These are phyloP conservation scores for Colletotrichum ledebouriae DNA, from an alignment of 2,329 filamentous ascomycete species.

Conservation along the genomic window DNA sequence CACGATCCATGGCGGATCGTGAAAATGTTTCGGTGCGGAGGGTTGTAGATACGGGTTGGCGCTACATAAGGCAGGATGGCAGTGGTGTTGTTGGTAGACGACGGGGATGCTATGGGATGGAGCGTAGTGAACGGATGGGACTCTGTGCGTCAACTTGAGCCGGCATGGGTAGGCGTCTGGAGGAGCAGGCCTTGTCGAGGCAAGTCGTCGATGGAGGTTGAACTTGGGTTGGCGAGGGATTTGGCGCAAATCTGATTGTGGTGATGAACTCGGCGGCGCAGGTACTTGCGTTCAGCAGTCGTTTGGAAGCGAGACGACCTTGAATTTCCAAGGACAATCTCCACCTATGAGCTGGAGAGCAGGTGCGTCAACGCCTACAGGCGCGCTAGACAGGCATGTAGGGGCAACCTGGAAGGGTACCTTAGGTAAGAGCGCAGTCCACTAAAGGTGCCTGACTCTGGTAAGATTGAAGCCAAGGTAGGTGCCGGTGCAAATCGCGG, in stretches of 20 bases:
- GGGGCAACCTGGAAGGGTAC: neutral
- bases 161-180: slow-evolving; percentile 54
- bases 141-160: slow-evolving; percentile 53
- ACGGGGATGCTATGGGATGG: slow-evolving; percentile 56
- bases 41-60: slow-evolving; percentile 47
- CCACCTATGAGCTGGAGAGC: neutral
- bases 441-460: no score
- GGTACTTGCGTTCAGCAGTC: slow-evolving; percentile 22
- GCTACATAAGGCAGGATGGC: slow-evolving; percentile 61
- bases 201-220: slow-evolving; percentile 2
- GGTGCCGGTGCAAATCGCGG: neutral
- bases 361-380: neutral
- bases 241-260: slow-evolving; percentile 29
- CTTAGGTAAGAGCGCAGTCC: neutral
- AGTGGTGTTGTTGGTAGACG: slow-evolving; percentile 46
- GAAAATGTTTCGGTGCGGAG: slow-evolving; percentile 48
- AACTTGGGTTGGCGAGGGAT: slow-evolving; percentile 13
- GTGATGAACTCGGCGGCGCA: slow-evolving; percentile 21
- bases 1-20: slow-evolving; percentile 71
- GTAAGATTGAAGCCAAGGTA: neutral
- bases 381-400: no score
- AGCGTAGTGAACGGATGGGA: slow-evolving; percentile 53
- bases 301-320: slow-evolving; percentile 10
- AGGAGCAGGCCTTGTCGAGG: slow-evolving; percentile 27
- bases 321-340: slow-evolving; percentile 9